These are phyloP conservation scores for Polyporus tsugae DNA, from an alignment of 1,284 basidiomycete species.

Conservation along the genomic window DNA sequence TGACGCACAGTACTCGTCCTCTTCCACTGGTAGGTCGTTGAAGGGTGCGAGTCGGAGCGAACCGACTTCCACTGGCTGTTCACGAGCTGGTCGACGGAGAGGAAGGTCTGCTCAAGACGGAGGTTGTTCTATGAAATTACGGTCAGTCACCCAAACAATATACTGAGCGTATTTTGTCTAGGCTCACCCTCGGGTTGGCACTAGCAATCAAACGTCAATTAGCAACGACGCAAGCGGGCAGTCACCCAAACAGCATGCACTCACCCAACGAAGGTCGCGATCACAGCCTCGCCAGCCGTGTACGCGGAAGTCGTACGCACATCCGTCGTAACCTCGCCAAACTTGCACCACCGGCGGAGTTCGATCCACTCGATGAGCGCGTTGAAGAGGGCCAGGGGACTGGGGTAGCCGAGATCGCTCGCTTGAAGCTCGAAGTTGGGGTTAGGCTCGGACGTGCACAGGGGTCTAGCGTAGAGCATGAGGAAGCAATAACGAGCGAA, in stretches of 20 bases:
- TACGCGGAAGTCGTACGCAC: constrained; percentile 61
- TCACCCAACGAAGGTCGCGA: constrained; percentile 69
- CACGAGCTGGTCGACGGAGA: constrained; percentile 67
- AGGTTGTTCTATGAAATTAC: constrained; percentile 71
- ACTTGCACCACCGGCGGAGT: constrained; percentile 41
- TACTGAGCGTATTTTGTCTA: neutral
- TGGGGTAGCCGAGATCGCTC: neutral
- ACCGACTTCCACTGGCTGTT: constrained; percentile 64
- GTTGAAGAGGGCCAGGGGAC: neutral
- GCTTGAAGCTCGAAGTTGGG: neutral
- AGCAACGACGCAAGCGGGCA: neutral
- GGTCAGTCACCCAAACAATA: neutral
- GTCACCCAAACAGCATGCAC: constrained; percentile 10
- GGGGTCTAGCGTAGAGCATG: neutral
- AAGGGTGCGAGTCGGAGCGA: constrained; percentile 83
- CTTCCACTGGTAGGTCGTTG: constrained; percentile 76
- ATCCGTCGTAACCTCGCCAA: constrained; percentile 74
- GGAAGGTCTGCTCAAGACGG: constrained; percentile 76
- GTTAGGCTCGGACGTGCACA: neutral
- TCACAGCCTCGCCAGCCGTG: constrained; percentile 64
- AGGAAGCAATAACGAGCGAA: neutral
- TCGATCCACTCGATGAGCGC: neutral
- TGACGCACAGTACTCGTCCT: constrained; percentile 60
- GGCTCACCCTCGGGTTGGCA: constrained; percentile 77
- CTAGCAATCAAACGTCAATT: constrained; percentile 17